Conservation (phyloP, 2,329 filamentous ascomycete species). For the Colletotrichum shisoi region DNA sequence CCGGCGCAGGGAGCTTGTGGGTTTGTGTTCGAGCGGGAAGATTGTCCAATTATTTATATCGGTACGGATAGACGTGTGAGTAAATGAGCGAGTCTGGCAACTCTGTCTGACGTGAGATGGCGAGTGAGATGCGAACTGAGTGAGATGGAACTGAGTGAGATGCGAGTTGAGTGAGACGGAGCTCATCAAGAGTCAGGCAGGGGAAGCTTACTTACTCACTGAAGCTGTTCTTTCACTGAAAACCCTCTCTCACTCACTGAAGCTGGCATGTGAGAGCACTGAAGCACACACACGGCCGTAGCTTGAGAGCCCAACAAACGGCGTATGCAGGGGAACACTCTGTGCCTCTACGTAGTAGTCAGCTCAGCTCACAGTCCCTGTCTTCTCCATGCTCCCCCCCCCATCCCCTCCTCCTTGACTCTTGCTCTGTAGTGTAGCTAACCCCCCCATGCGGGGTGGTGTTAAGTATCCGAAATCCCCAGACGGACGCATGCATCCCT, state of each 20-base stretch:
- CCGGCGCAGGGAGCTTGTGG: slow-evolving; percentile 19
- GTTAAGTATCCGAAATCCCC: slow-evolving; percentile 25
- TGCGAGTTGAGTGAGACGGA: background rate
- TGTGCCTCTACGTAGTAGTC: slow-evolving; percentile 14
- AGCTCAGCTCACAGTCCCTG: slow-evolving; percentile 21
- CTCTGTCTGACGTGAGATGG: background rate
- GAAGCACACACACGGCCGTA: background rate
- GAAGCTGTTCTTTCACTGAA: no score
- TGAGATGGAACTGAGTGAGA: background rate
- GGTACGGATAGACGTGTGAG: background rate
- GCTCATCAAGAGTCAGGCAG: background rate
- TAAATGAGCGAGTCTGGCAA: background rate
- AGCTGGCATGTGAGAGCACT: slow-evolving; percentile 1
- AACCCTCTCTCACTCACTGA: background rate
- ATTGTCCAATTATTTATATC: background rate
- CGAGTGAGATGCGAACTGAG: background rate
- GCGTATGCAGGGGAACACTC: background rate
- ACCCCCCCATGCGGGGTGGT: slow-evolving; percentile 4
- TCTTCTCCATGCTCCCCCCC: background rate
- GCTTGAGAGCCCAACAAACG: background rate
- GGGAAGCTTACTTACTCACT: background rate
- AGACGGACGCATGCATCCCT: background rate
- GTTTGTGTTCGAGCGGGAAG: background rate
- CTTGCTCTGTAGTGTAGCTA: no score
- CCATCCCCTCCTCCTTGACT: background rate